Percentiles rank a stretch among this genome's conserved stretches.
Conservation (phyloP, 352 stramenopile genomes). For the Pythium utonaiense region DNA sequence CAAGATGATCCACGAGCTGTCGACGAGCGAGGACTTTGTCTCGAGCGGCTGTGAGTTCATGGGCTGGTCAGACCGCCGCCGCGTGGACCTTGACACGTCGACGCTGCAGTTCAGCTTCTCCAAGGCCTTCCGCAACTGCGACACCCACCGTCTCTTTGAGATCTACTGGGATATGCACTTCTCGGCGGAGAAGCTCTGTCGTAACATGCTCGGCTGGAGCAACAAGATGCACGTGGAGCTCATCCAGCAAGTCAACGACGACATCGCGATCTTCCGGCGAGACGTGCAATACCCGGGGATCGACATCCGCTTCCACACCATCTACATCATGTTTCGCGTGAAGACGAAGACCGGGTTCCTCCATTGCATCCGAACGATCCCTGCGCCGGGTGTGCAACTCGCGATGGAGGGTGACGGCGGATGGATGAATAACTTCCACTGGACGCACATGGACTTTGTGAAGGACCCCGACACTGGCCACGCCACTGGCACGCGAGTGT, state of each 20-base stretch:
- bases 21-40: slow-evolving; percentile 22
- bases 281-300: slow-evolving; percentile 28
- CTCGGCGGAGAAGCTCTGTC: slow-evolving; percentile 25
- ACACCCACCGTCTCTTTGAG: slow-evolving; percentile 25
- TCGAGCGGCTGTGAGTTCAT: slow-evolving; percentile 27
- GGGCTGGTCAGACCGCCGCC: slow-evolving; percentile 23
- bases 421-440: slow-evolving; percentile 34
- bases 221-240: slow-evolving; percentile 28
- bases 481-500: slow-evolving; percentile 16
- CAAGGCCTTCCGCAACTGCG: slow-evolving; percentile 25
- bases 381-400: slow-evolving; percentile 13
- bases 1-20: slow-evolving; percentile 25
- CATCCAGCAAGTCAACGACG: slow-evolving; percentile 24
- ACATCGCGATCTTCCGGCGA: slow-evolving; percentile 25
- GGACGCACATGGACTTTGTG: slow-evolving; percentile 26
- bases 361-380: slow-evolving; percentile 28
- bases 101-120: slow-evolving; percentile 30
- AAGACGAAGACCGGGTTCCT: slow-evolving; percentile 22
- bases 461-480: slow-evolving; percentile 18
- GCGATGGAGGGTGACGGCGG: slow-evolving; percentile 21
- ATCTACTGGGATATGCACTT: slow-evolving; percentile 30
- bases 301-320: slow-evolving; percentile 22
- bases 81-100: slow-evolving; percentile 19
- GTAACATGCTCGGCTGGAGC: slow-evolving; percentile 27
- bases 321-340: slow-evolving; percentile 31